These are phyloP conservation scores for Solanum hybrid DNA, from an alignment of 305 asterid genomes.

Conservation along the genomic window DNA sequence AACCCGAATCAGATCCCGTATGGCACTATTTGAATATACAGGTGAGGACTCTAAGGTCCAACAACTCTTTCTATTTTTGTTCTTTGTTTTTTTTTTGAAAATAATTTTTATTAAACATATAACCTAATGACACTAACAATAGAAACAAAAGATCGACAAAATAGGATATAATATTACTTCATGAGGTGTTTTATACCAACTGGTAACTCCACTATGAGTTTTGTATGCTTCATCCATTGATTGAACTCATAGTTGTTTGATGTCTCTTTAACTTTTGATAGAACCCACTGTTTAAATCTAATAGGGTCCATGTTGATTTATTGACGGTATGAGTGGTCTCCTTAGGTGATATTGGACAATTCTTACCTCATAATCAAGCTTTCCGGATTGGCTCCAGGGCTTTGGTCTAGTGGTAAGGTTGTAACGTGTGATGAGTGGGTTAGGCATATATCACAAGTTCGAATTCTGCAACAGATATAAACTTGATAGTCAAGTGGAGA, in stretches of 20 bases:
- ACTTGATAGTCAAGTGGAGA: background rate
- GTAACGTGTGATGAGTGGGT: background rate
- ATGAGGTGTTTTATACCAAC: background rate
- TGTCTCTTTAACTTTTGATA: background rate
- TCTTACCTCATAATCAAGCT: background rate
- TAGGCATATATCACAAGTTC: background rate
- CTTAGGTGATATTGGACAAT: background rate
- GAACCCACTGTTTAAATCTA: background rate
- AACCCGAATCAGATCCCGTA: slow-evolving; percentile 94
- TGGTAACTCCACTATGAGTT: background rate
- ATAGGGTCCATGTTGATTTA: background rate
- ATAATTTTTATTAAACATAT: background rate
- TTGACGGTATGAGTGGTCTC: background rate
- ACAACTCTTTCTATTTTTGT: background rate
- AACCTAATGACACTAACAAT: background rate
- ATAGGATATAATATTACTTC: background rate
- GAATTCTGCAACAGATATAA: background rate
- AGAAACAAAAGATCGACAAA: background rate
- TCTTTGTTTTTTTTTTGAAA: background rate
- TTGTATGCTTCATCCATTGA: background rate
- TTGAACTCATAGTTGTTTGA: background rate
- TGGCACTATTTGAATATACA: slow-evolving; percentile 87
- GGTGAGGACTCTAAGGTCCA: slow-evolving; percentile 35
- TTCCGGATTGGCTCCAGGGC: background rate
- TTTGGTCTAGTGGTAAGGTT: background rate